Conservation (phyloP, 2,329 filamentous ascomycete species). For the Colletotrichum echinochloae region DNA sequence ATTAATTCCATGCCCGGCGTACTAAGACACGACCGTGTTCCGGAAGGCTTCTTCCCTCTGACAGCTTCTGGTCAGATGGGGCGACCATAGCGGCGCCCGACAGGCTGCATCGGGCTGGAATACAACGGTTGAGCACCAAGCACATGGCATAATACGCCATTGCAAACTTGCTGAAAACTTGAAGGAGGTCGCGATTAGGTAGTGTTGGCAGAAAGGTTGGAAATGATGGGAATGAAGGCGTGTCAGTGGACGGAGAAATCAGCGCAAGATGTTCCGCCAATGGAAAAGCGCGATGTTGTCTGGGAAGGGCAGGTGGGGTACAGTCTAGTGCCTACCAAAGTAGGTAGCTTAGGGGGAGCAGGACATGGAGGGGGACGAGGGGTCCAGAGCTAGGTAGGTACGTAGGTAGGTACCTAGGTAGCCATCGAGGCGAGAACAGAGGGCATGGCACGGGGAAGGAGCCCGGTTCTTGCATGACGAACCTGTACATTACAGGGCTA, state of each 20-base stretch:
- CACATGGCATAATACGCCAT: neutral
- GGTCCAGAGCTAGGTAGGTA: neutral
- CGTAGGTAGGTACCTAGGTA: no score
- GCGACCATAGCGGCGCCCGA: conserved; percentile 2
- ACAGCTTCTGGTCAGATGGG: conserved; percentile 9
- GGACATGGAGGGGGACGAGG: conserved; percentile 25
- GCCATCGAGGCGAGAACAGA: neutral
- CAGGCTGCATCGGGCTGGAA: neutral
- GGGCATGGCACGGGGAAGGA: neutral
- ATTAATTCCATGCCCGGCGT: neutral
- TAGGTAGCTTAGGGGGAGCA: conserved; percentile 4
- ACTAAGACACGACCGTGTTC: neutral
- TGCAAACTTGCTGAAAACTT: neutral
- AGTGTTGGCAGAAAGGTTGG: conserved; percentile 3
- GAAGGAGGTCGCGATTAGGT: neutral
- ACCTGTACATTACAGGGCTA: no score
- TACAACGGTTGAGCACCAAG: neutral
- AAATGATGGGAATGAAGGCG: conserved; percentile 20
- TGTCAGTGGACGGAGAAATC: conserved; percentile 35
- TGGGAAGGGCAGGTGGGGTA: conserved; percentile 23
- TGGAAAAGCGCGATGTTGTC: neutral
- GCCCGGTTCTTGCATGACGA: neutral
- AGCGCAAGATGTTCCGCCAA: conserved; percentile 32
- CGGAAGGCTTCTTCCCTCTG: neutral
- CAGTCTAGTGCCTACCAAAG: neutral